Percentiles rank a stretch among this genome's conserved stretches.
Conservation (phyloP, 345 rosid genomes). For the Chamaenerion angustifolium region DNA sequence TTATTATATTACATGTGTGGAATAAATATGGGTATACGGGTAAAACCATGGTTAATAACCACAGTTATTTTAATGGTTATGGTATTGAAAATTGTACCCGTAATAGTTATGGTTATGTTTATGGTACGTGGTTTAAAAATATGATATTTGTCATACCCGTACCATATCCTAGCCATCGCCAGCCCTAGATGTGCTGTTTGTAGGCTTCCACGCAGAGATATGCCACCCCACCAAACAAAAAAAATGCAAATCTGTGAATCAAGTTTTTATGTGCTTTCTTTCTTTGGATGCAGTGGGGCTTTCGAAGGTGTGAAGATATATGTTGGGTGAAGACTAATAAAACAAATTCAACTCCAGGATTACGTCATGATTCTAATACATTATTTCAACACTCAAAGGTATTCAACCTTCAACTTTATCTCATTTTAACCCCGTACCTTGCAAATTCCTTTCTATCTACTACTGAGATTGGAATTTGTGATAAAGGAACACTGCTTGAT, state of each 20-base stretch:
- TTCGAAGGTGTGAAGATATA: slow-evolving; percentile 94
- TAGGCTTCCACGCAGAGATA: not conserved
- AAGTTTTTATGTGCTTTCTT: not conserved
- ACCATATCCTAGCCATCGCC: no score
- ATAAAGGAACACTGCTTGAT: slow-evolving; percentile 91
- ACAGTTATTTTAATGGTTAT: no score
- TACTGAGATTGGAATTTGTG: no score
- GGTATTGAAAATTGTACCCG: no score
- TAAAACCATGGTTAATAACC: no score
- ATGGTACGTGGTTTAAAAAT: no score
- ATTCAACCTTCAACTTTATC: slow-evolving; percentile 6
- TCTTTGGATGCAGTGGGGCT: slow-evolving; percentile 67
- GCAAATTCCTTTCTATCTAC: no score
- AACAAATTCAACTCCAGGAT: slow-evolving; percentile 76
- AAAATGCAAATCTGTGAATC: not conserved
- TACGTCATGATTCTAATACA: slow-evolving; percentile 90
- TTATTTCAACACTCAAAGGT: slow-evolving; percentile 99
- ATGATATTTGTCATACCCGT: no score
- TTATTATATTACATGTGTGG: no score
- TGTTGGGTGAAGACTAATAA: slow-evolving; percentile 99
- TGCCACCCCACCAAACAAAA: not conserved
- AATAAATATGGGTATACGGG: no score
- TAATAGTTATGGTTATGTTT: no score
- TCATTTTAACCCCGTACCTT: not conserved
- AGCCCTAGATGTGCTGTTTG: no score